Conservation (phyloP, 441 rosid genomes). For the Adansonia gregorii region DNA sequence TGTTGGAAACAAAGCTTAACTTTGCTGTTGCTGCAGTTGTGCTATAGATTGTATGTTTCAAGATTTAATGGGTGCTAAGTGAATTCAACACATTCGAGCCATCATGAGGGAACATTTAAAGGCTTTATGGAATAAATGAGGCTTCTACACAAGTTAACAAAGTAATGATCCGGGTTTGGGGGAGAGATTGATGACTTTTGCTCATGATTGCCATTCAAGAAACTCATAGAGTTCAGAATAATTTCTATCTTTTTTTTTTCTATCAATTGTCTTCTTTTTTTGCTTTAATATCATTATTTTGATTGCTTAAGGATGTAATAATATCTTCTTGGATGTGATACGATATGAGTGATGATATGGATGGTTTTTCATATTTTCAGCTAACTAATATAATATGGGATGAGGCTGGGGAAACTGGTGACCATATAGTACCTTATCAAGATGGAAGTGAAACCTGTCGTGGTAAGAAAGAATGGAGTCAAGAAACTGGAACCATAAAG, state of each 20-base stretch:
- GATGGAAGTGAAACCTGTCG: constrained; percentile 49
- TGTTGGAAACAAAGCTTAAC: background rate
- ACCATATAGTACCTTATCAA: constrained; percentile 84
- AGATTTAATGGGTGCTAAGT: background rate
- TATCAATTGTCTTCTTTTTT: background rate
- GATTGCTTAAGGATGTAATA: constrained; percentile 11
- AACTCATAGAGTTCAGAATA: background rate
- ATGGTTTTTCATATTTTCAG: constrained; percentile 49
- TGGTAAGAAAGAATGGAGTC: constrained; percentile 52
- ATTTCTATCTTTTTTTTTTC: too few relatives aligned
- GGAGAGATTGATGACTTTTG: background rate
- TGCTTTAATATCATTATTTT: background rate
- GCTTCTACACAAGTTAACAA: background rate
- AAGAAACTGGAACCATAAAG: constrained; percentile 48
- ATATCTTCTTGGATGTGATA: constrained; percentile 17
- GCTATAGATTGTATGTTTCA: background rate
- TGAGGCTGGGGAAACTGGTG: constrained; percentile 68
- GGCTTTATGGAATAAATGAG: background rate
- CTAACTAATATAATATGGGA: constrained; percentile 85
- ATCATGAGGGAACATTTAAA: background rate
- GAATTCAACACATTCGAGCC: background rate
- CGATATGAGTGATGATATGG: background rate
- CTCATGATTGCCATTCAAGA: background rate
- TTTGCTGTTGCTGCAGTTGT: background rate
- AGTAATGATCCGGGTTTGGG: background rate